A percentile compares a stretch with the other conserved stretches of the same genome.
These are phyloP conservation scores for Mentha longifolia DNA, from an alignment of 257 asterid species.

Conservation along the genomic window DNA sequence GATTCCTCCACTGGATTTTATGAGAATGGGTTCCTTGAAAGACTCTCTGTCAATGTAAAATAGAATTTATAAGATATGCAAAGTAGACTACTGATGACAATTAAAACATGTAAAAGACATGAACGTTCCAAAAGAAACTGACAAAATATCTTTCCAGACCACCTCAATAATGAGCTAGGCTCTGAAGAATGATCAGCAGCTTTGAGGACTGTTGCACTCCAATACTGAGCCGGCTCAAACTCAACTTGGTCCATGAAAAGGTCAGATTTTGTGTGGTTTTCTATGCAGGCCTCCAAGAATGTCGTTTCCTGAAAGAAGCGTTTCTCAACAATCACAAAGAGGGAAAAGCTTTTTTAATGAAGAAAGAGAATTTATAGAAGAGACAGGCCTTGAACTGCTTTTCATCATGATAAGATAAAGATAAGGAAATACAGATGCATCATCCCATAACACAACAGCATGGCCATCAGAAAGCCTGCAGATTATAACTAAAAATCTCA, in stretches of 20 bases:
- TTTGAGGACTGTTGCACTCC: conserved; percentile 76
- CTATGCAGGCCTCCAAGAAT: conserved; percentile 93
- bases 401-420: conserved; percentile 24
- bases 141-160: conserved; percentile 25
- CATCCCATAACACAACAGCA: conserved; percentile 31
- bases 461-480: conserved; percentile 20
- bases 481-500: neutral
- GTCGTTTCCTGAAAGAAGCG: conserved; percentile 75
- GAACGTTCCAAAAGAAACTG: conserved; percentile 7
- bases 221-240: conserved; percentile 89
- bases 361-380: conserved; percentile 18
- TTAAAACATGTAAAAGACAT: conserved; percentile 23
- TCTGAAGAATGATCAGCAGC: conserved; percentile 55
- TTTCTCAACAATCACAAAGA: conserved; percentile 33
- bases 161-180: conserved; percentile 57
- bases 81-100: conserved; percentile 27
- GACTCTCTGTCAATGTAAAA: conserved; percentile 58
- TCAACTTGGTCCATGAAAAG: conserved; percentile 99
- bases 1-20: conserved; percentile 91
- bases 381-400: conserved; percentile 27
- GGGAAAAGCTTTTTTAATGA: conserved; percentile 21
- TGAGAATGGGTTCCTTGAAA: conserved; percentile 75
- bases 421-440: conserved; percentile 32
- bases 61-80: conserved; percentile 22
- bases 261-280: conserved; percentile 92